A percentile compares a stretch with the other conserved stretches of the same genome.
phyloP scores from a whole-genome alignment of 805 yeast genomes.

The Wickerhamomyces queroliae region DNA sequence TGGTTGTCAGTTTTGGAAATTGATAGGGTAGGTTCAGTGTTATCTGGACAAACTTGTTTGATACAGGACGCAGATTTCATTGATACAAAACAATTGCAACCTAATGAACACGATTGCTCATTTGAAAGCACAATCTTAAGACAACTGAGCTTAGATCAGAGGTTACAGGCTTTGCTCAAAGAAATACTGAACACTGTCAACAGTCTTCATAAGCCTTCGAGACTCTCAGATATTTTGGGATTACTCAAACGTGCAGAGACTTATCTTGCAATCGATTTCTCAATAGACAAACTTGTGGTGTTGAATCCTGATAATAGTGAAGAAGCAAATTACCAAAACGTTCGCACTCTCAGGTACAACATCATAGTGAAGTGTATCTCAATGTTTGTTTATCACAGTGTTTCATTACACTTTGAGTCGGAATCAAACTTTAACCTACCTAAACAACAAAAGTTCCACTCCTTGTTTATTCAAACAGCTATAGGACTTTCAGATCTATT shows the following conservation, averaged over 20 bases:
- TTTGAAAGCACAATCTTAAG: conserved; percentile 11
- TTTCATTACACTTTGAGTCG: conserved; percentile 17
- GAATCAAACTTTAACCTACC: conserved; percentile 5
- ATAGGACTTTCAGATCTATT: conserved; percentile 13
- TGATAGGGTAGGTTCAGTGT: conserved; percentile 14
- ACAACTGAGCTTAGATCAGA: conserved; percentile 14
- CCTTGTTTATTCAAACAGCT: neutral
- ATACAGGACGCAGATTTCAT: conserved; percentile 14
- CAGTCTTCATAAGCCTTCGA: conserved; percentile 12
- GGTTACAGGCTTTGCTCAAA: conserved; percentile 10
- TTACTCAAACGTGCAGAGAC: conserved; percentile 11
- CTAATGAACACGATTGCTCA: neutral
- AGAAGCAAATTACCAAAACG: conserved; percentile 11
- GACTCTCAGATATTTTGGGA: conserved; percentile 11
- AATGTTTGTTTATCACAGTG: conserved; percentile 9
- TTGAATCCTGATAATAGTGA: conserved; percentile 1
- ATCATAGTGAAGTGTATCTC: conserved; percentile 8
- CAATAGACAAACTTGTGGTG: conserved; percentile 4
- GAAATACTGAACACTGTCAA: conserved; percentile 16
- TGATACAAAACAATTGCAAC: too few species aligned
- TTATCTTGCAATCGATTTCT: conserved; percentile 13
- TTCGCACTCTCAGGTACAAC: conserved; percentile 6
- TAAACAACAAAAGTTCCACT: conserved; percentile 9
- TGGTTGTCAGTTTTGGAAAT: conserved; percentile 21
- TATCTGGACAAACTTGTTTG: conserved; percentile 18